Evolutionary conservation across 2,329 filamentous ascomycete genomes (phyloP), one percentile per base, ranked within the genome.

Genomic region (Allantophomopsis lycopodina): DNA sequence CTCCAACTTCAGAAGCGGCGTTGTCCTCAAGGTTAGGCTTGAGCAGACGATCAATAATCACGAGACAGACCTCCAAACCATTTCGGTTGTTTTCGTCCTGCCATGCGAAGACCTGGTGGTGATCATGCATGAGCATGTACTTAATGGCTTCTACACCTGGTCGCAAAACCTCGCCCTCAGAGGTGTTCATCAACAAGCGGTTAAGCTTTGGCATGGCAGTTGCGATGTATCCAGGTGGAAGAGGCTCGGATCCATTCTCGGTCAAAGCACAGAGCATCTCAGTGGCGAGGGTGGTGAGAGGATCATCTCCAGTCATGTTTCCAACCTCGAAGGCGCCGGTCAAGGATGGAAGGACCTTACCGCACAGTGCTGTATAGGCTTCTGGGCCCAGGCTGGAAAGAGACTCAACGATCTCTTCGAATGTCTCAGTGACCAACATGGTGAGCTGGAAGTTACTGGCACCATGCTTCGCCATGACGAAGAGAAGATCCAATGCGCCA

Each of bases 1-100:
- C 86, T 49, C 91, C 91, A 34, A 98, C 88, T 62, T 98, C 89
- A n/a, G 87, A 85, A 5, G 89, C 91, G 14, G 87, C 84, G 52
- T 89, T 86, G 53, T 98, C 91, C 52, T 93, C 83, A n/a, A 96
- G 80, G 2, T 71, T 63, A 1, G 84, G 81, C 3, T 83, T 80
- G 21, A 98, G 72, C 4, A 98, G 72, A 36, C 89, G 83, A 57
- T 95, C 91, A 46, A 98, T 86, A 50, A 98, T 91, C 47, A 86
- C 76, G 36, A 98, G 72, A 42, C 86, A 85, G 21, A 94, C 79
- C 58, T 96, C 88, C 10, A 95, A 71, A 13, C 89, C 89, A 31
- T 77, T 83, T 51, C 86, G 85, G 32, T 83, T 83, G 35, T 71
- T 75, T 47, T 79, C 76, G 54, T 94, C 85, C 30, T 79, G 77